Base-by-base conservation (phyloP, 2,329 filamentous ascomycete genomes). In the Scorias spongiosa region DNA sequence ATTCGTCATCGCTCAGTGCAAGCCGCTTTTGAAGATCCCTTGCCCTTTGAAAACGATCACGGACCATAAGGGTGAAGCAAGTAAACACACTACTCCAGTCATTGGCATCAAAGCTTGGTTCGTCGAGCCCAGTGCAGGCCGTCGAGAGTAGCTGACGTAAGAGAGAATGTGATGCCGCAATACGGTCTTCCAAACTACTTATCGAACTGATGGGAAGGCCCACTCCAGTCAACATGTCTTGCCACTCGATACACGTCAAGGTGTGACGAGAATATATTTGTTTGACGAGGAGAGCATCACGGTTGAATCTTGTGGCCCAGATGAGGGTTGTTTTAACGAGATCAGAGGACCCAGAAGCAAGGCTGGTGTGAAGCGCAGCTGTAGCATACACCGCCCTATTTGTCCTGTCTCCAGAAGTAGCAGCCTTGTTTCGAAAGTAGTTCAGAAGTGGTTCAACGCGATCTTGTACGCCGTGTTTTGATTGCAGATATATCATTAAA, bases 301-400 rank as follows among this genome's bases (percentile, higher is more conserved):
- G 57, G n/a, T 61, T 51, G 44, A 58, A 66, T 2, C 60, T 54
- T 6, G 54, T 58, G 1, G 57, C 49, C 64, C 64, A 67, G 2
- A 54, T 29, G 2, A 64, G 30, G 1, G 56, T 54, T 5, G 62
- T 53, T 15, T 48, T 50, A 15, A 57, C 56, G 1, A 64, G 12
- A 1, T 54, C 46, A 1, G 62, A 43, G 9, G 55, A 62, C 2
- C 58, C 57, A 40, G 57, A 63, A 12, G 58, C 58, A 2, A 58
- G 52, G 10, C 61, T 55, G 45, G 50, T 61, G 28, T 48, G 44
- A 11, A 61, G 18, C 2, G 56, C 56, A 11, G 55, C 53, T 9
- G 53, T 48, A 2, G 57, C 59, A 47, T 55, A 54, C 10, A 49
- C 47, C 7, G 56, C 57, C 38, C 63, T 52, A 9, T 56, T 46